Conservation (phyloP, 306 rosid genomes). For the Vicia sativa region DNA sequence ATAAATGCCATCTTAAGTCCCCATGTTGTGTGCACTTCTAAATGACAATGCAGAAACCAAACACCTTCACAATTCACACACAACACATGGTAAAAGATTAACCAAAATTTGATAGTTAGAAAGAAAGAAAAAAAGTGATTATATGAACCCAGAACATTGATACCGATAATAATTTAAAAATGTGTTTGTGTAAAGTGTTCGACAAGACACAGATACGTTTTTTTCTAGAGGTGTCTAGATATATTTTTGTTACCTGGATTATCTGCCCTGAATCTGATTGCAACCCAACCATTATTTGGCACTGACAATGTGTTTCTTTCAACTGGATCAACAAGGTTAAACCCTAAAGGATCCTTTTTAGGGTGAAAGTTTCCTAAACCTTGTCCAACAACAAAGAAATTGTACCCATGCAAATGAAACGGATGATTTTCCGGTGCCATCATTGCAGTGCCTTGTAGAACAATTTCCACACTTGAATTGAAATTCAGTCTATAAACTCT, state of each 20-base stretch:
- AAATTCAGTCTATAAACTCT: conserved; percentile 52
- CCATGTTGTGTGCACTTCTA: conserved; percentile 88
- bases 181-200: too few species aligned
- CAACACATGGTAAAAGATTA: background rate
- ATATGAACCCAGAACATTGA: too few species aligned
- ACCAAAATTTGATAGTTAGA: background rate
- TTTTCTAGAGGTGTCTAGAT: too few species aligned
- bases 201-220: too few species aligned
- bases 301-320: conserved; percentile 73
- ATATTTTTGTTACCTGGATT: conserved; percentile 61
- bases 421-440: conserved; percentile 76
- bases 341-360: conserved; percentile 48
- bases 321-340: conserved; percentile 72
- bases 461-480: conserved; percentile 61
- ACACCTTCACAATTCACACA: conserved; percentile 55
- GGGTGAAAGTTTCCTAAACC: conserved; percentile 76
- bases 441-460: conserved; percentile 64
- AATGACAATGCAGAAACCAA: conserved; percentile 83
- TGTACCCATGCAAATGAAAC: conserved; percentile 65
- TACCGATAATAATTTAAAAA: too few species aligned
- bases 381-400: conserved; percentile 70
- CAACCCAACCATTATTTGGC: conserved; percentile 74
- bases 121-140: background rate
- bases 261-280: conserved; percentile 78
- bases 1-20: conserved; percentile 80